A percentile compares a stretch with the other conserved stretches of the same genome.
These are phyloP conservation scores for Acanthamoeba polyphaga DNA, from an alignment of 208 protist genomes.

Conservation along the genomic window DNA sequence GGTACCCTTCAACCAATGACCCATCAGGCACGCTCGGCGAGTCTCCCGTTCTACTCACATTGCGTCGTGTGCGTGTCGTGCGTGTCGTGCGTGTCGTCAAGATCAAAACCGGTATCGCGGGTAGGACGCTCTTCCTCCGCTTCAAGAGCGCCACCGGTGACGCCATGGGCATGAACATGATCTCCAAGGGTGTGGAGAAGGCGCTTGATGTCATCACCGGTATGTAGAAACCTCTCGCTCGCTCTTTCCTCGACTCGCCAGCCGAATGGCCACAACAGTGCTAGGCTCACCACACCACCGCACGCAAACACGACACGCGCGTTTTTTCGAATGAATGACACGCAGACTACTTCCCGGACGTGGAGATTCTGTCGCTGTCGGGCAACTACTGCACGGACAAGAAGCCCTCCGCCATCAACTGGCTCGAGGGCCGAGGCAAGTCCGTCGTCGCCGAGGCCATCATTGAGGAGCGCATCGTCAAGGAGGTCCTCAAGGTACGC, in stretches of 20 bases:
- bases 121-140: conserved; percentile 95
- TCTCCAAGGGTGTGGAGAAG: conserved; percentile 97
- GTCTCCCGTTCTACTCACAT: background rate
- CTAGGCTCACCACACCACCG: background rate
- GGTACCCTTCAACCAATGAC: background rate
- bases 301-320: background rate
- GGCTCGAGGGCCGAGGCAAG: conserved; percentile 98
- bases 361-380: conserved; percentile 87
- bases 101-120: conserved; percentile 92
- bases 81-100: background rate
- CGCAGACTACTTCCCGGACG: conserved; percentile 44
- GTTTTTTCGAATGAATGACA: background rate
- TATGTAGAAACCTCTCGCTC: background rate
- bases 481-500: conserved; percentile 95
- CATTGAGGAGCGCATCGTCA: conserved; percentile 94
- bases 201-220: conserved; percentile 90
- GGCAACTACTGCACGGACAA: conserved; percentile 99
- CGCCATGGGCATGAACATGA: conserved; percentile 99
- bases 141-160: conserved; percentile 95
- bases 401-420: conserved; percentile 98
- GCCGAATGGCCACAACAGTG: background rate
- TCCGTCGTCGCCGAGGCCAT: conserved; percentile 95
- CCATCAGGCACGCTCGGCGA: background rate
- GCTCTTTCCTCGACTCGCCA: background rate
- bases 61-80: background rate